These are phyloP conservation scores for Coemansia javaensis DNA, from an alignment of 192 early-diverging fungal genomes.

Conservation along the genomic window DNA sequence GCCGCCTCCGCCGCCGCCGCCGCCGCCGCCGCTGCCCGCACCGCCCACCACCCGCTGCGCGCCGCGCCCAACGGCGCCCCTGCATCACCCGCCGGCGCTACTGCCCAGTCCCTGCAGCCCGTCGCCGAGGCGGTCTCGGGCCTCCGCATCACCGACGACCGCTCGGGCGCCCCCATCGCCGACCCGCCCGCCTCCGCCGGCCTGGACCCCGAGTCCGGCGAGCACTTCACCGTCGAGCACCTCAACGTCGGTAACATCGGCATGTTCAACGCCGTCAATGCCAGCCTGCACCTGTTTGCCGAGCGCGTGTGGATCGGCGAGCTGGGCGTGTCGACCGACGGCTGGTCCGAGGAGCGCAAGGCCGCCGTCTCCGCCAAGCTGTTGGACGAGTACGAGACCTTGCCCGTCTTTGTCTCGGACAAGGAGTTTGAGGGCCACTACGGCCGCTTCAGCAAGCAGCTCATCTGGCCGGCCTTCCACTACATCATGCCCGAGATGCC, in stretches of 20 bases:
- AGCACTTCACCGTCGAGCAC: constrained; percentile 65
- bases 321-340: constrained; percentile 70
- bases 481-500: constrained; percentile 89
- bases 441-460: constrained; percentile 92
- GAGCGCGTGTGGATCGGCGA: constrained; percentile 74
- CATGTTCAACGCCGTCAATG: constrained; percentile 85
- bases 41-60: background rate
- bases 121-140: constrained; percentile 4
- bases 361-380: constrained; percentile 59
- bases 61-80: background rate
- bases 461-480: constrained; percentile 96
- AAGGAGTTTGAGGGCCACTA: constrained; percentile 88
- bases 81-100: background rate
- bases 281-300: constrained; percentile 53
- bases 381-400: constrained; percentile 57
- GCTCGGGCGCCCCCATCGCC: background rate
- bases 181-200: constrained; percentile 3
- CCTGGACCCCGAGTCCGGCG: constrained; percentile 30
- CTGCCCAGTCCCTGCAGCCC: background rate
- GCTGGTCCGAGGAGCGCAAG: constrained; percentile 56
- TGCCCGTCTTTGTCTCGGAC: constrained; percentile 78
- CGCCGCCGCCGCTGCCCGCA: background rate
- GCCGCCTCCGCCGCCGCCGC: background rate
- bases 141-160: constrained; percentile 14
- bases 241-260: constrained; percentile 86